These are phyloP conservation scores for Exsudoporus frostii DNA, from an alignment of 768 basidiomycete genomes.

Conservation along the genomic window DNA sequence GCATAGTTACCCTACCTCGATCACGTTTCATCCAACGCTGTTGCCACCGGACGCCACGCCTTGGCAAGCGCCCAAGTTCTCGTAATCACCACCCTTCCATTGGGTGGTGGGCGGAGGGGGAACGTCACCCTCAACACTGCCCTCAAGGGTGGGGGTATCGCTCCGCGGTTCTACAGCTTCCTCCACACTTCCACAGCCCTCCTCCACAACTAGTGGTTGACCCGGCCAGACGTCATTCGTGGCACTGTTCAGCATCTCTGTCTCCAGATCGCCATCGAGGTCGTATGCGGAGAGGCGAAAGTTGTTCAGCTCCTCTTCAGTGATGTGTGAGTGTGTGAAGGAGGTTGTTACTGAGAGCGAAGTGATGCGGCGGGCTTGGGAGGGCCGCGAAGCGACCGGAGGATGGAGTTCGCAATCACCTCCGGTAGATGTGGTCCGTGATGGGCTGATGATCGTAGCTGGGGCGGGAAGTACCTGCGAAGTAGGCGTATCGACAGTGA, in stretches of 20 bases:
- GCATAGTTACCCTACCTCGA: neutral
- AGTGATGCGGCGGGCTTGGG: slow-evolving; percentile 18
- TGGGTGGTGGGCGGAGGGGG: neutral
- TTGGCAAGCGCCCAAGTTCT: slow-evolving; percentile 1
- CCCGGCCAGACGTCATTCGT: slow-evolving; percentile 18
- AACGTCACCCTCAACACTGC: slow-evolving; percentile 10
- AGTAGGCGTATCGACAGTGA: neutral
- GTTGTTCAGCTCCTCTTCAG: slow-evolving; percentile 22
- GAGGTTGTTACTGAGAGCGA: slow-evolving; percentile 21
- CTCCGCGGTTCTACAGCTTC: neutral
- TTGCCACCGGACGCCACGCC: neutral
- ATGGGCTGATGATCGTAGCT: neutral
- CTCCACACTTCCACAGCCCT: neutral
- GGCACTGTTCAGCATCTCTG: slow-evolving; percentile 25
- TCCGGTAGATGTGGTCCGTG: neutral
- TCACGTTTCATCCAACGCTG: neutral
- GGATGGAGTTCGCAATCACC: neutral
- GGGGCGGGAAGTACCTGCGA: neutral
- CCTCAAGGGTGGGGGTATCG: neutral
- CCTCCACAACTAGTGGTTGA: slow-evolving; percentile 12
- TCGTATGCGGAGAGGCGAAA: slow-evolving; percentile 25
- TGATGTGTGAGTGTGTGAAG: slow-evolving; percentile 22
- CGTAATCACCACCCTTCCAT: slow-evolving; percentile 12
- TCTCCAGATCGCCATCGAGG: slow-evolving; percentile 25
- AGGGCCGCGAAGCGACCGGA: slow-evolving; percentile 4